Evolutionary conservation across 1,139 yeast species (phyloP).

Genomic region (Saccharomyces hybrid): DNA sequence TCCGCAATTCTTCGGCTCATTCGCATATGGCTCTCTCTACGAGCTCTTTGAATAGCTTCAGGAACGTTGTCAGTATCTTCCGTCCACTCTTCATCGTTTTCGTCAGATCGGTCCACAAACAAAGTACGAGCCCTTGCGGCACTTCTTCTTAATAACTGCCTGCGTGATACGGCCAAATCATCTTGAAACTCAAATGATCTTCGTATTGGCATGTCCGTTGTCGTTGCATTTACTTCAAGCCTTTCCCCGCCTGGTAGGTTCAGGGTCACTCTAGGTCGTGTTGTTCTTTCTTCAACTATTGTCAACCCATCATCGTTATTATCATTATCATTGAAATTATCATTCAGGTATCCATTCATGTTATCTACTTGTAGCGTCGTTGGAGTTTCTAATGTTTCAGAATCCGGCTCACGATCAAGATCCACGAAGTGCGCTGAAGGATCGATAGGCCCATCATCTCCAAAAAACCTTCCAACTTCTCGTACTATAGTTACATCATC

Average conservation of each 20-base stretch:
- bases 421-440: slow-evolving; percentile 22
- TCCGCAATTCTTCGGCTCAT: background rate
- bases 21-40: slow-evolving; percentile 3
- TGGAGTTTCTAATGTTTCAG: background rate
- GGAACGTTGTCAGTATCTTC: slow-evolving; percentile 11
- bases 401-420: slow-evolving; percentile 16
- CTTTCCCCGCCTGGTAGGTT: slow-evolving; percentile 28
- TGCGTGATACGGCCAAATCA: slow-evolving; percentile 12
- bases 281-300: slow-evolving; percentile 24
- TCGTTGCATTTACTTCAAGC: slow-evolving; percentile 18
- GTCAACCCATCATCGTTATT: slow-evolving; percentile 23
- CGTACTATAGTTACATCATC: slow-evolving; percentile 22
- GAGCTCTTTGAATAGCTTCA: background rate
- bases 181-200: slow-evolving; percentile 25
- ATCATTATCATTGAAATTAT: slow-evolving; percentile 6
- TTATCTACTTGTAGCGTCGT: background rate
- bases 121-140: slow-evolving; percentile 16
- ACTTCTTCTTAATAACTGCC: slow-evolving; percentile 16
- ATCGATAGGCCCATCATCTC: slow-evolving; percentile 14
- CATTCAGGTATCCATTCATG: background rate
- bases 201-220: slow-evolving; percentile 22
- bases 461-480: slow-evolving; percentile 11
- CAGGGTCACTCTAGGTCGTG: slow-evolving; percentile 18
- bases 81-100: slow-evolving; percentile 3
- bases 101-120: slow-evolving; percentile 11